phyloP scores from a whole-genome alignment of 2,329 filamentous ascomycete species.

The Endothia cerciana region DNA sequence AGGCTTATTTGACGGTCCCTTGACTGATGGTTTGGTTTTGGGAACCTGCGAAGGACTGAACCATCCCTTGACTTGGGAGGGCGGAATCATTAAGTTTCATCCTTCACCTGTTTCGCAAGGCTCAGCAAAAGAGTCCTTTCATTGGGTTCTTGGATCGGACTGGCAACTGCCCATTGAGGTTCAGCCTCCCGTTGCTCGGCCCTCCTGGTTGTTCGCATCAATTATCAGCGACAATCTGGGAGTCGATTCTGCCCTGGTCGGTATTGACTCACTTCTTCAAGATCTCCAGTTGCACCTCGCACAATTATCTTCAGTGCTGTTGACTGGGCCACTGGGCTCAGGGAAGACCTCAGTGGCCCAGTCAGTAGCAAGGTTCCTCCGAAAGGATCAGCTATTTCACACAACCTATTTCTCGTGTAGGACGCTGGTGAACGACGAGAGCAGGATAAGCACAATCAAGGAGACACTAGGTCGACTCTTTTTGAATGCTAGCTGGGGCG shows the following conservation, averaged over 20 bases:
- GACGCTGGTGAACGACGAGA: slow-evolving; percentile 88
- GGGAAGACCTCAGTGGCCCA: slow-evolving; percentile 86
- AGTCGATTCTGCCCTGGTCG: slow-evolving; percentile 66
- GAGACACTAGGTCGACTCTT: slow-evolving; percentile 85
- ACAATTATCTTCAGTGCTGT: slow-evolving; percentile 84
- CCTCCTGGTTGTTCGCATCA: slow-evolving; percentile 56
- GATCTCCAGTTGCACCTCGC: slow-evolving; percentile 77
- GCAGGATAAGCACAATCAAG: slow-evolving; percentile 85
- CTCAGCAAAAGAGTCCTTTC: slow-evolving; percentile 51
- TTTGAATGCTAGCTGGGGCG: slow-evolving; percentile 88
- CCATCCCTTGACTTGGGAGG: slow-evolving; percentile 71
- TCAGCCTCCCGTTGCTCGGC: slow-evolving; percentile 71
- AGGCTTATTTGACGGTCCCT: slow-evolving; percentile 76
- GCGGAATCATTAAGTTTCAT: slow-evolving; percentile 82
- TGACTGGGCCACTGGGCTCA: slow-evolving; percentile 87
- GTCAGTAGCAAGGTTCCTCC: slow-evolving; percentile 73
- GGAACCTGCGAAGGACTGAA: slow-evolving; percentile 58
- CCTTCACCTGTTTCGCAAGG: slow-evolving; percentile 51
- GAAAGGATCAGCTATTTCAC: slow-evolving; percentile 75
- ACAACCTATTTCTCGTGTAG: slow-evolving; percentile 85
- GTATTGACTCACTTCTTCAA: slow-evolving; percentile 77
- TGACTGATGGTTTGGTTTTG: slow-evolving; percentile 88
- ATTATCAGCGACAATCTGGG: slow-evolving; percentile 39
- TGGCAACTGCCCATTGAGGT: slow-evolving; percentile 74
- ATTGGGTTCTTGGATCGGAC: slow-evolving; percentile 81